Evolutionary conservation across 441 rosid genomes (phyloP), one percentile per base, ranked within the genome.

Genomic region (Populus trichocarpa): DNA sequence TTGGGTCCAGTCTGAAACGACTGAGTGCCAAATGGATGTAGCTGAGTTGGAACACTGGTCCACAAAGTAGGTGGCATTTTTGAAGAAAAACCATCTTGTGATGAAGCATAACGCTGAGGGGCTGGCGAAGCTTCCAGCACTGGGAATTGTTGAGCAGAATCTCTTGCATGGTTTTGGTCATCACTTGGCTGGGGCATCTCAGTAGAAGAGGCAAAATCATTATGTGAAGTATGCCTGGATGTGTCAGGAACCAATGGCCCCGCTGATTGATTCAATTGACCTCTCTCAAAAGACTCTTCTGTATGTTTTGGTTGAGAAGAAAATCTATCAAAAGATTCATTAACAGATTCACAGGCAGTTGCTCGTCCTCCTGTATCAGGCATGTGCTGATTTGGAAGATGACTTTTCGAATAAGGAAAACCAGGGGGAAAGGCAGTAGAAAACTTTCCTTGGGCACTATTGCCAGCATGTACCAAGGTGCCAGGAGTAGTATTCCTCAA

Each of bases 41-140:
- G 90, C 26, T 76, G 86, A 9, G 85, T 73, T 70, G 91, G 76
- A 59, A 85, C 77, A 84, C 68, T 76, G 22, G 85, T 79, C 91
- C 83, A 85, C 13, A 80, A 72, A 79, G 79, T 74, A 38, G 88
- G 87, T 38, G 75, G 81, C 59, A 79, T 78, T 85, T 80, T 86
- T 74, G 81, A 78, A 79, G 84, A 76, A 40, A 78, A 85, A 75
- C 69, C 82, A 61, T 77, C 90, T 70, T 84, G 90, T 69, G 87
- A 77, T 76, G 77, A 70, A 76, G 81, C 87, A 69, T 90, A 79
- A 32, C 16, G 20, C 77, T 85, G 90, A 76, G 84, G 78, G 78
- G 87, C 80, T 59, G 86, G 67, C 76, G 80, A 78, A 69, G 88
- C 85, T 76, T 87, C 93, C 80, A 84, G 75, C 78, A 84, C 84